Evolutionary conservation across 2,329 filamentous ascomycete genomes (phyloP), one percentile per base, ranked within the genome.

Genomic region (Fusarium buharicum): DNA sequence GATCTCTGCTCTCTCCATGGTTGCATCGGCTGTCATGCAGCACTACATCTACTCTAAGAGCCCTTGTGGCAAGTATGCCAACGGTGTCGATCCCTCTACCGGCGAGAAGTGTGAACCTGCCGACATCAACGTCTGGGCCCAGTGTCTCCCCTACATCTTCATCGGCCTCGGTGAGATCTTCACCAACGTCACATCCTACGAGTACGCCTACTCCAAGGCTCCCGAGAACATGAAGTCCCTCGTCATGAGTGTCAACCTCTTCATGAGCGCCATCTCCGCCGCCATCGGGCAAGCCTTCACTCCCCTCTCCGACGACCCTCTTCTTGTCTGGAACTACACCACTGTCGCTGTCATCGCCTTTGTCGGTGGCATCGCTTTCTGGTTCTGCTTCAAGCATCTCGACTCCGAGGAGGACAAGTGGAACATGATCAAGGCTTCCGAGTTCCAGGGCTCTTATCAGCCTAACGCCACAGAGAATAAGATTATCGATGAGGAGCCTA

Each of bases 161-260:
- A 79, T 82, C 22, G 82, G 81, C 59, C 71, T 84, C 4, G 79
- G 82, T 9, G 82, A 85, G 74, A 82, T 84, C 50, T 80, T 84
- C 65, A 79, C 82, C 62, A 83, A 83, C 69, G 81, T 84, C 55
- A 83, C 82, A 14, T 87, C 86, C 2, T 85, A 90, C 63, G 90
- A 92, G 73, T 92, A 91, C 63, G 90, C 90, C 30, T 93, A 87
- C 78, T 88, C 87, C 73, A 91, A 92, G 76, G 89, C 90, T 0
- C 90, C 90, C 22, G 86, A 84, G 70, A 92, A 92, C 79, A 93
- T 93, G 90, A 88, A 89, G 64, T 90, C 87, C 2, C 81, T 93
- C n/a, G 89, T 93, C 68, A 82, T 84, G 75, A 84, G 85, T 17
- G 80, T 92, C 68, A 87, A 87, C 71, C 81, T 92, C 34, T 88